Evolutionary conservation across 805 yeast genomes (phyloP).

Genomic region (Metschnikowia lachancei): DNA sequence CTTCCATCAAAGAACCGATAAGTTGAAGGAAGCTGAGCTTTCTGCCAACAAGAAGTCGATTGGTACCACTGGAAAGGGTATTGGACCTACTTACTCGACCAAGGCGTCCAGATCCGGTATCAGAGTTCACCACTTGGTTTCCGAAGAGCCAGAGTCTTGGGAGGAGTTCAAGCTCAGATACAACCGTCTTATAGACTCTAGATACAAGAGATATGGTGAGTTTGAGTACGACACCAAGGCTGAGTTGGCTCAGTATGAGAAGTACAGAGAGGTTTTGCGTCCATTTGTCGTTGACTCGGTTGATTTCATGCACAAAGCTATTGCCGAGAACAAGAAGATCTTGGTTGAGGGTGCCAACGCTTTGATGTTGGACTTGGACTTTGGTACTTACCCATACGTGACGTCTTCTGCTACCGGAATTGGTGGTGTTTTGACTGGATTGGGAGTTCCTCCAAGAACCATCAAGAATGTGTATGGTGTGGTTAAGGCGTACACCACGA

Average conservation of each 20-base stretch:
- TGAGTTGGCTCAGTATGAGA: conserved; percentile 75
- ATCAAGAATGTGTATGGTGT: conserved; percentile 88
- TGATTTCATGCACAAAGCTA: conserved; percentile 74
- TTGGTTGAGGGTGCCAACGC: conserved; percentile 98
- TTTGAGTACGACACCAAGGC: conserved; percentile 83
- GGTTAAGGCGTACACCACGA: conserved; percentile 96
- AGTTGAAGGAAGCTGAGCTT: conserved; percentile 89
- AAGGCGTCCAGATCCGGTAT: conserved; percentile 96
- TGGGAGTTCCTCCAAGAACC: conserved; percentile 89
- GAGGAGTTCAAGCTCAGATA: conserved; percentile 79
- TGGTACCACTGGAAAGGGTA: conserved; percentile 99
- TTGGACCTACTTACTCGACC: conserved; percentile 97
- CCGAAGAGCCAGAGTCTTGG: conserved; percentile 90
- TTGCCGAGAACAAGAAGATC: conserved; percentile 75
- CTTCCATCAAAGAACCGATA: conserved; percentile 97
- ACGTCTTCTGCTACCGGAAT: conserved; percentile 95
- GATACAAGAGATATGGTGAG: conserved; percentile 88
- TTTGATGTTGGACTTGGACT: conserved; percentile 93
- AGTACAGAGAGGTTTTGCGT: conserved; percentile 65
- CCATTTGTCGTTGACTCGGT: conserved; percentile 96
- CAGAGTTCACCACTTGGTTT: conserved; percentile 92
- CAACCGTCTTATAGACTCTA: conserved; percentile 71
- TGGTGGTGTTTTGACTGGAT: conserved; percentile 97
- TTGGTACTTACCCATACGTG: conserved; percentile 97
- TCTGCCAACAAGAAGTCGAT: conserved; percentile 76